Percentiles rank a stretch among this genome's conserved stretches.
These are phyloP conservation scores for Drechslera avenae DNA, from an alignment of 2,329 filamentous ascomycete genomes.

Conservation along the genomic window DNA sequence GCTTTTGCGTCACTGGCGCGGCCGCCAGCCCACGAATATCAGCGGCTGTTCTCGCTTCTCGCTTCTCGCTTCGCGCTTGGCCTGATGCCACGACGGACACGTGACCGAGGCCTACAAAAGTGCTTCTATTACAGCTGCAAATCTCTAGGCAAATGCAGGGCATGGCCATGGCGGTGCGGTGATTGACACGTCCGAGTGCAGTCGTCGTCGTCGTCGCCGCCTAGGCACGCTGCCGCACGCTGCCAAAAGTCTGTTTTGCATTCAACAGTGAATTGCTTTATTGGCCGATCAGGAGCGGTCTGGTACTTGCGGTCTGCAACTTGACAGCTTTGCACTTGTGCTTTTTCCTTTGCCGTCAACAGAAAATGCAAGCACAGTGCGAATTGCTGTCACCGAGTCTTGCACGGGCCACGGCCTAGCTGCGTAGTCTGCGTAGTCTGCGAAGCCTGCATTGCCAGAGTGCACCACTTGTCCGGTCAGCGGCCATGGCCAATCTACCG, in stretches of 20 bases:
- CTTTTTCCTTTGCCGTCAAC: slow-evolving; percentile 1
- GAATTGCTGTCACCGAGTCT: slow-evolving; percentile 5
- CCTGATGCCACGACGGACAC: slow-evolving; percentile 2
- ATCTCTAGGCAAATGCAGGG: slow-evolving; percentile 5
- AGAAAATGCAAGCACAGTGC: slow-evolving; percentile 3
- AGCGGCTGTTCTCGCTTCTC: too few relatives aligned
- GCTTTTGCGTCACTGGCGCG: slow-evolving; percentile 14
- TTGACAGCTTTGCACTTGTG: slow-evolving; percentile 12
- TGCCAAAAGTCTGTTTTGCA: background rate
- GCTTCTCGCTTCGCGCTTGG: too few relatives aligned
- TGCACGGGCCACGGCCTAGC: slow-evolving; percentile 4
- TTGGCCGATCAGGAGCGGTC: slow-evolving; percentile 22
- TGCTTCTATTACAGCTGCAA: slow-evolving; percentile 19
- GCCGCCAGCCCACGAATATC: slow-evolving; percentile 11
- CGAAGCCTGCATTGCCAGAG: too few relatives aligned
- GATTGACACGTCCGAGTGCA: slow-evolving; percentile 9
- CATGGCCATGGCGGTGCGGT: background rate
- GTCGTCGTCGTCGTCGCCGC: background rate
- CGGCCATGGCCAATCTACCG: slow-evolving; percentile 3
- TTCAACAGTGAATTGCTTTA: slow-evolving; percentile 14
- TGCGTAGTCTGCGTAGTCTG: too few relatives aligned
- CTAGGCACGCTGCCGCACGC: background rate
- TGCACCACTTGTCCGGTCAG: slow-evolving; percentile 4
- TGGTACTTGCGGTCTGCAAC: slow-evolving; percentile 20
- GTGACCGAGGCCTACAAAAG: slow-evolving; percentile 3